Evolutionary conservation across 345 rosid genomes (phyloP).

Genomic region (Boechera stricta): DNA sequence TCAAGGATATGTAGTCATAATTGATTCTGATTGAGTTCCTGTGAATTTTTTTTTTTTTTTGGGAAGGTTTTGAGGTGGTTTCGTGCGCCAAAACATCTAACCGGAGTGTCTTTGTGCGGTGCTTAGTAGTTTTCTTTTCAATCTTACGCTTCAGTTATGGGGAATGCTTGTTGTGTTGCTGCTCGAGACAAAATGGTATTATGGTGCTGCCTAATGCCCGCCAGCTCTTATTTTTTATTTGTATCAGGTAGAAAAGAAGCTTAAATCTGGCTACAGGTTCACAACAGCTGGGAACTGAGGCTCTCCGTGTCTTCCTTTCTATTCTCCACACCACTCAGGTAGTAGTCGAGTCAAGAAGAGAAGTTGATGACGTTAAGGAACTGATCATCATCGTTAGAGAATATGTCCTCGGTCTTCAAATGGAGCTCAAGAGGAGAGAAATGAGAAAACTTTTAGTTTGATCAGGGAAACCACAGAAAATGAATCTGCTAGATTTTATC

Average conservation of each 20-base stretch:
- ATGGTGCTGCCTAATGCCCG: slow-evolving; percentile 62
- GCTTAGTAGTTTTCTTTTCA: not conserved
- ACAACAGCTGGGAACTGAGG: slow-evolving; percentile 86
- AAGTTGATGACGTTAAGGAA: slow-evolving; percentile 95
- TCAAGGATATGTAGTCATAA: not conserved
- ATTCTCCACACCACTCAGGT: slow-evolving; percentile 91
- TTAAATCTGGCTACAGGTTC: slow-evolving; percentile 88
- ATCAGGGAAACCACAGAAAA: too few relatives aligned
- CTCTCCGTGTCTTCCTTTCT: slow-evolving; percentile 71
- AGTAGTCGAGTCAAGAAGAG: slow-evolving; percentile 94
- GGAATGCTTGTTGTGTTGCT: slow-evolving; percentile 95
- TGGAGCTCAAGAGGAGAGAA: slow-evolving; percentile 91
- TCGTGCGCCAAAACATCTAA: not conserved
- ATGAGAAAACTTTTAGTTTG: slow-evolving; percentile 16
- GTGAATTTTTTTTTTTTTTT: not conserved
- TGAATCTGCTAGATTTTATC: too few relatives aligned
- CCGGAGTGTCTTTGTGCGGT: not conserved
- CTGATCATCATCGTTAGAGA: slow-evolving; percentile 76
- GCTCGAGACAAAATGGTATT: slow-evolving; percentile 77
- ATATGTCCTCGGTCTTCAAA: slow-evolving; percentile 80
- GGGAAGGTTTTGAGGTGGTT: slow-evolving; percentile 33
- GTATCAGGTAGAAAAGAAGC: slow-evolving; percentile 85
- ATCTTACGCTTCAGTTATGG: slow-evolving; percentile 54
- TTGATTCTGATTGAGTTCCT: slow-evolving; percentile 19
- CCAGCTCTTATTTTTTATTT: slow-evolving; percentile 81